Evolutionary conservation across 306 rosid genomes (phyloP).

Genomic region (Vigna angularis): DNA sequence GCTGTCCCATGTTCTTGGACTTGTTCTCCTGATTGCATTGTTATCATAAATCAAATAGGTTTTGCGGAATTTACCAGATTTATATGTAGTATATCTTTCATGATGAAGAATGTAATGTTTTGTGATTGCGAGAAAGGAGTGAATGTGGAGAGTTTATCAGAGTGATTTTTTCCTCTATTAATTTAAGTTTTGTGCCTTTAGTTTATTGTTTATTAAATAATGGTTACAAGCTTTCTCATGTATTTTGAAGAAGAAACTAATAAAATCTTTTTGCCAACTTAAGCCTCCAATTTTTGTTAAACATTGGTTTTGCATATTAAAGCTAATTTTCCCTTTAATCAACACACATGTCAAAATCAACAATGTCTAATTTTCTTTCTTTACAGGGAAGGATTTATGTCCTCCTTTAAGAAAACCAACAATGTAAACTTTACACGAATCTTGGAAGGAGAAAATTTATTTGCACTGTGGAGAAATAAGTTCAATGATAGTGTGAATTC

Average conservation of each 20-base stretch:
- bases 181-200: neutral
- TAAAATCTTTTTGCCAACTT: neutral
- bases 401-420: neutral
- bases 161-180: neutral
- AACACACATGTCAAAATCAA: too few species aligned
- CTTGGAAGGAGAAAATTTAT: neutral
- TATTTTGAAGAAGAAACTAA: neutral
- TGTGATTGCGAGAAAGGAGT: neutral
- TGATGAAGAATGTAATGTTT: neutral
- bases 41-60: neutral
- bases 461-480: neutral
- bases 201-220: neutral
- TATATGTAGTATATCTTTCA: neutral
- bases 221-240: neutral
- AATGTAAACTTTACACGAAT: neutral
- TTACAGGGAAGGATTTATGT: neutral
- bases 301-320: neutral
- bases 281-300: neutral
- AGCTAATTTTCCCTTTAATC: too few species aligned
- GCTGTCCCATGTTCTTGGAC: conserved; percentile 29
- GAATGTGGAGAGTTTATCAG: neutral
- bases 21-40: neutral
- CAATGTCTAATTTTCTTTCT: neutral
- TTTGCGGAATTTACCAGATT: neutral
- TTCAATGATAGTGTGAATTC: neutral